Percentiles rank a stretch among this genome's conserved stretches.
These are phyloP conservation scores for Aspergillus sp. DNA, from an alignment of 2,329 filamentous ascomycete species.

Conservation along the genomic window DNA sequence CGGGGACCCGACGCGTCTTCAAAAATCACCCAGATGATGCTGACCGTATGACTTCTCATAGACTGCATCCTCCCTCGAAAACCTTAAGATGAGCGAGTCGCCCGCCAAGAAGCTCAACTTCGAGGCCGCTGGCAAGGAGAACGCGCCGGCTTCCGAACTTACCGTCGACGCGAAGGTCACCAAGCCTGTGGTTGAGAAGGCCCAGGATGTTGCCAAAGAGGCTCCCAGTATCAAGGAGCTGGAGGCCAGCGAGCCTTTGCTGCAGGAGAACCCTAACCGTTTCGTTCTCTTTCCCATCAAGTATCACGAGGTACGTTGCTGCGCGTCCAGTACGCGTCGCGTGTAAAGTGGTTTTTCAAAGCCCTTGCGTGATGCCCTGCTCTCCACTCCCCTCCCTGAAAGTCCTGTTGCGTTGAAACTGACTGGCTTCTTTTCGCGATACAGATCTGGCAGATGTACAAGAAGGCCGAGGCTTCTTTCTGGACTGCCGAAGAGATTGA, in stretches of 20 bases:
- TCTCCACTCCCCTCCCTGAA: no score
- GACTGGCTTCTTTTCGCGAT: slow-evolving; percentile 18
- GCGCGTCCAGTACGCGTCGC: slow-evolving; percentile 48
- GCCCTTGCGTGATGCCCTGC: no score
- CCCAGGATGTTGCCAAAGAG: slow-evolving; percentile 32
- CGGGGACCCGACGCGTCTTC: slow-evolving; percentile 21
- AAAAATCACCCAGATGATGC: slow-evolving; percentile 32
- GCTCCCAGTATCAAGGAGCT: slow-evolving; percentile 53
- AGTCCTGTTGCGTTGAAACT: slow-evolving; percentile 16
- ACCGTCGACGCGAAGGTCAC: slow-evolving; percentile 47
- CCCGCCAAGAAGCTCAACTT: slow-evolving; percentile 87
- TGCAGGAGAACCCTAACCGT: slow-evolving; percentile 90
- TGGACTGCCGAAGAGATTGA: slow-evolving; percentile 99
- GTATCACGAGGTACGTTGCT: slow-evolving; percentile 83
- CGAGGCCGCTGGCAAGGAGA: slow-evolving; percentile 69
- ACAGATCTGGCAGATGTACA: slow-evolving; percentile 99
- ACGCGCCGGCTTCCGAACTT: slow-evolving; percentile 49
- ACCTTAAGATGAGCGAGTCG: slow-evolving; percentile 79
- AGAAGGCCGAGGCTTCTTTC: slow-evolving; percentile 99
- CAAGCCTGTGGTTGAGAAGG: slow-evolving; percentile 46
- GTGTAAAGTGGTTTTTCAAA: slow-evolving; percentile 55
- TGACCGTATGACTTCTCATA: slow-evolving; percentile 31
- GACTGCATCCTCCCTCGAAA: slow-evolving; percentile 79
- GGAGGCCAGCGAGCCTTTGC: slow-evolving; percentile 78
- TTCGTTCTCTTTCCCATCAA: slow-evolving; percentile 99